Conservation (phyloP, 2,329 filamentous ascomycete species). For the Laburnicola sp. region DNA sequence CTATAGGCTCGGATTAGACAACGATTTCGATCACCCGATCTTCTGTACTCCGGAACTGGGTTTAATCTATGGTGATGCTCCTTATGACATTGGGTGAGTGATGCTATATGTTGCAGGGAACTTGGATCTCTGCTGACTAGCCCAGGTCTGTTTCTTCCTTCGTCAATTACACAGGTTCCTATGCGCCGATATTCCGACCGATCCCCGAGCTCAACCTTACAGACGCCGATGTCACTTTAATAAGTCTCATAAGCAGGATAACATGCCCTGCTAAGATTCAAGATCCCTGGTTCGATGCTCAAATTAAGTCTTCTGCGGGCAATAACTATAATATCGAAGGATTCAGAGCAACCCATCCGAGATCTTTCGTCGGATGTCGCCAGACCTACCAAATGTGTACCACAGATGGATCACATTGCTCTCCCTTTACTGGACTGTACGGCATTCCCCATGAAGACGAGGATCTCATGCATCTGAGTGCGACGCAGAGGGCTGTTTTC, state of each 20-base stretch:
- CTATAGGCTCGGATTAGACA: constrained; percentile 8
- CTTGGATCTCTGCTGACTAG: neutral
- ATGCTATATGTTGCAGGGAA: too few relatives aligned
- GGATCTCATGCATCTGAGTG: neutral
- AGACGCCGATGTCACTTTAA: constrained; percentile 10
- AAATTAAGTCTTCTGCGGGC: neutral
- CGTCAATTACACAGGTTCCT: constrained; percentile 6
- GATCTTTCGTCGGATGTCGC: constrained; percentile 15
- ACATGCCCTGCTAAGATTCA: constrained; percentile 5
- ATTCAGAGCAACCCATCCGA: constrained; percentile 5
- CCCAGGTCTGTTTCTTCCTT: constrained; percentile 1
- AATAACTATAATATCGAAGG: neutral
- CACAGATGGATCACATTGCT: constrained; percentile 5
- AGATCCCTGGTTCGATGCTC: constrained; percentile 16
- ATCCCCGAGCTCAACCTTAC: constrained; percentile 7
- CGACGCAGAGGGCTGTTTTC: constrained; percentile 13
- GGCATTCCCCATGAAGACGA: neutral
- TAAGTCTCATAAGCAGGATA: constrained; percentile 9
- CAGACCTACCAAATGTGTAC: constrained; percentile 18
- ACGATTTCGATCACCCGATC: neutral
- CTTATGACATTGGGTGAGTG: neutral
- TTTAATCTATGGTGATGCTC: neutral
- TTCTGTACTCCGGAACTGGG: neutral
- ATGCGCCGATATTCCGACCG: constrained; percentile 6
- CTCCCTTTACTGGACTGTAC: constrained; percentile 12